These are phyloP conservation scores for Coemansia sp. DNA, from an alignment of 192 early-diverging fungal genomes.

Conservation along the genomic window DNA sequence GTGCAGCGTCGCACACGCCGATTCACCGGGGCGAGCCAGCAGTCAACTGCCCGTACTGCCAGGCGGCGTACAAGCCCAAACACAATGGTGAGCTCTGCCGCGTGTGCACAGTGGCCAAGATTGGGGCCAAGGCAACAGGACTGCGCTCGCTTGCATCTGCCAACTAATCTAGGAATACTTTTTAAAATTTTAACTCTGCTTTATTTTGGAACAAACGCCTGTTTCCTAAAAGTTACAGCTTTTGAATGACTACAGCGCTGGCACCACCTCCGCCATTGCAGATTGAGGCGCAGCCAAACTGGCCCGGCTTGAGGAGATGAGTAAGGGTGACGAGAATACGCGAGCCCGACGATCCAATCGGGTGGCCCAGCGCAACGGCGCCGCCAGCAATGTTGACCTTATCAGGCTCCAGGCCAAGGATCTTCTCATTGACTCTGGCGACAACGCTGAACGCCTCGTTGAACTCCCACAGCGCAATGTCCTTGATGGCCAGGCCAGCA, in stretches of 20 bases:
- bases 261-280: slow-evolving; percentile 85
- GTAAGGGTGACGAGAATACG: slow-evolving; percentile 82
- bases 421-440: slow-evolving; percentile 84
- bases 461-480: slow-evolving; percentile 92
- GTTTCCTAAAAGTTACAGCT: slow-evolving; percentile 34
- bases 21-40: slow-evolving; percentile 86
- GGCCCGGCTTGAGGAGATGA: slow-evolving; percentile 77
- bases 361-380: slow-evolving; percentile 79
- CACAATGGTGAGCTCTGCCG: slow-evolving; percentile 75
- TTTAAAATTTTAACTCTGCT: neutral
- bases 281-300: slow-evolving; percentile 76
- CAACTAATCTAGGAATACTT: slow-evolving; percentile 7
- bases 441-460: slow-evolving; percentile 98
- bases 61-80: slow-evolving; percentile 83
- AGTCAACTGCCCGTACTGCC: slow-evolving; percentile 85
- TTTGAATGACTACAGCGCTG: slow-evolving; percentile 67
- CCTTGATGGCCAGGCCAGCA: slow-evolving; percentile 76
- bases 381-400: slow-evolving; percentile 80
- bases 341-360: slow-evolving; percentile 73
- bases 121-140: slow-evolving; percentile 77
- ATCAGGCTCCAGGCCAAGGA: slow-evolving; percentile 66
- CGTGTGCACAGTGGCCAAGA: slow-evolving; percentile 81
- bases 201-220: slow-evolving; percentile 16
- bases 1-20: slow-evolving; percentile 80
- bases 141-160: slow-evolving; percentile 52